A percentile compares a stretch with the other conserved stretches of the same genome.
Evolutionary conservation across 495 filamentous ascomycete species (phyloP).

Genomic region (Staphylotrichum tortipilum): DNA sequence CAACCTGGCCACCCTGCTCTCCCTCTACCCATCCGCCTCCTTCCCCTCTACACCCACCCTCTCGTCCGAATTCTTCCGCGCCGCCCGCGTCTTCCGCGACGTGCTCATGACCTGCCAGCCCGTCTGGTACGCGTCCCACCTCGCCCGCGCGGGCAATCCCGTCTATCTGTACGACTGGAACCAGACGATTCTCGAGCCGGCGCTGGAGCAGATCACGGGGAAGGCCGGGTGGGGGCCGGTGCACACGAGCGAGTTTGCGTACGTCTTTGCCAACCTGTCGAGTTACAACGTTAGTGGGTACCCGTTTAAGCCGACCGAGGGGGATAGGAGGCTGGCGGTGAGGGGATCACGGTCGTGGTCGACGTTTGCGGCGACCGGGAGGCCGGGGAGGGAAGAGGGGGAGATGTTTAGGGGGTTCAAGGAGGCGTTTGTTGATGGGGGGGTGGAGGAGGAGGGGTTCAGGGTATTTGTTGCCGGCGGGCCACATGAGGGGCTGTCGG

Average conservation of each 20-base stretch:
- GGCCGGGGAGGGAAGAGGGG: neutral
- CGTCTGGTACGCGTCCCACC: neutral
- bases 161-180: conserved; percentile 1
- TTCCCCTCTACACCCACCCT: neutral
- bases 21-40: neutral
- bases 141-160: neutral
- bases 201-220: neutral
- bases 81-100: neutral
- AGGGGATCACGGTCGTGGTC: neutral
- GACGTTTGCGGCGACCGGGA: neutral
- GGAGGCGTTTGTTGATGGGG: neutral
- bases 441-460: neutral
- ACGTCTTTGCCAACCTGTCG: neutral
- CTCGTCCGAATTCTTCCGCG: neutral
- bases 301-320: neutral
- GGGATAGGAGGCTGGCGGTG: neutral
- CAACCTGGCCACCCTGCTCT: neutral
- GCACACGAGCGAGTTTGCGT: neutral
- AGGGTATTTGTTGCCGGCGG: neutral
- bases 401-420: neutral
- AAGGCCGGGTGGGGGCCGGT: neutral
- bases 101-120: neutral
- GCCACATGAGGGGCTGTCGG: neutral
- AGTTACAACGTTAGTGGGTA: neutral
- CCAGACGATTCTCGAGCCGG: neutral